Evolutionary conservation across 2,329 filamentous ascomycete genomes (phyloP).

Genomic region (Coniella lustricola): DNA sequence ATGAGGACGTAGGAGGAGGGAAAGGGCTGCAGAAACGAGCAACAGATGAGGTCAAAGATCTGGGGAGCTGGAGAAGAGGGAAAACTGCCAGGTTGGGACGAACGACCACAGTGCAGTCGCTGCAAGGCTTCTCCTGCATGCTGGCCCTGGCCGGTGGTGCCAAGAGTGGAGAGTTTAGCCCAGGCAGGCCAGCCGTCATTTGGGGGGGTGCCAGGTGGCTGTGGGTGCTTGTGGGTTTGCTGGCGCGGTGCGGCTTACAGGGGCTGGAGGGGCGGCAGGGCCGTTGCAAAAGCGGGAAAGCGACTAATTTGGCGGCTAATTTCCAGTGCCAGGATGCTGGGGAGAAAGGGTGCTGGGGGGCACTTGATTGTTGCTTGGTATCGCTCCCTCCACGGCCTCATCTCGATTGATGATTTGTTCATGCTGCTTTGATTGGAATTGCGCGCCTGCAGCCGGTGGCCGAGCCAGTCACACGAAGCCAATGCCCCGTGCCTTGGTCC

Average conservation of each 20-base stretch:
- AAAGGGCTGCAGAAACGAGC: not conserved
- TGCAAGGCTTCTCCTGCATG: not conserved
- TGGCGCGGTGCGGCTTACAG: not conserved
- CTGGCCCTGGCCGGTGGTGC: not conserved
- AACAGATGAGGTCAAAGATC: slow-evolving; percentile 5
- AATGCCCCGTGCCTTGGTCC: no score
- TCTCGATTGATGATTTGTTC: not conserved
- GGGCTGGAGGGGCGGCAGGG: not conserved
- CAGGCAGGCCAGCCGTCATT: no score
- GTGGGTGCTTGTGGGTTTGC: not conserved
- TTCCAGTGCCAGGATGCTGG: not conserved
- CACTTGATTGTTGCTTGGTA: no score
- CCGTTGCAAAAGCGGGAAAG: not conserved
- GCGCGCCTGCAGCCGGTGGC: not conserved
- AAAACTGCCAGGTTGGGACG: no score
- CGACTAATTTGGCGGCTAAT: not conserved
- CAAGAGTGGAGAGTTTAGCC: no score
- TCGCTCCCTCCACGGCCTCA: not conserved
- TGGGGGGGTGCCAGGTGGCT: no score
- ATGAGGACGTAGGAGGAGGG: not conserved
- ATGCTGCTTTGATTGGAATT: not conserved
- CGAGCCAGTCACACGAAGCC: not conserved
- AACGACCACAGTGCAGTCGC: not conserved
- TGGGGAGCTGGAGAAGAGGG: not conserved
- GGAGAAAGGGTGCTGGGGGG: not conserved